phyloP scores from a whole-genome alignment of 2,329 filamentous ascomycete genomes.

The Aspergillus costaricaensis region DNA sequence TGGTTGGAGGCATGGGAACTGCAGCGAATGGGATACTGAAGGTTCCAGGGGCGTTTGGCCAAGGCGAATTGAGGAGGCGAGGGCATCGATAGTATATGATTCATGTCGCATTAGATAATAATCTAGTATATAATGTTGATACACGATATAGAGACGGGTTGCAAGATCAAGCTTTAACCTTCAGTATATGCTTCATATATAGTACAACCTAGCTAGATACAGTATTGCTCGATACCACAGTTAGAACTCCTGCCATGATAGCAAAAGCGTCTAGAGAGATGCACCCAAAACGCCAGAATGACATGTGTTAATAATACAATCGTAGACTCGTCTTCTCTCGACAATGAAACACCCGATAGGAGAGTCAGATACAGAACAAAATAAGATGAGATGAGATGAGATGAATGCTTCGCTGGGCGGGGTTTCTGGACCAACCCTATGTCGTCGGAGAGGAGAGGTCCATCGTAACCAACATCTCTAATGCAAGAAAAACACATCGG shows the following conservation, averaged over 20 bases:
- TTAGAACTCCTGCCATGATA: neutral
- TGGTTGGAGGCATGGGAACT: conserved; percentile 27
- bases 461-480: neutral
- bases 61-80: conserved; percentile 35
- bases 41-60: conserved; percentile 36
- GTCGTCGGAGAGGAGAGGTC: neutral
- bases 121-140: conserved; percentile 12
- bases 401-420: neutral
- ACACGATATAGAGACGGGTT: neutral
- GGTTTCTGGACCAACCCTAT: neutral
- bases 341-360: neutral
- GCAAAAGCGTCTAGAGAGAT: neutral
- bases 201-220: neutral
- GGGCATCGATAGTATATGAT: conserved; percentile 33
- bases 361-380: neutral
- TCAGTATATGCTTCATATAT: neutral
- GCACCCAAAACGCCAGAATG: neutral
- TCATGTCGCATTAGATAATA: conserved; percentile 1
- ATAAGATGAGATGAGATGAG: neutral
- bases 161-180: neutral
- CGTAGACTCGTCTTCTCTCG: neutral
- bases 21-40: conserved; percentile 33
- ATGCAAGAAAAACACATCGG: too few species aligned
- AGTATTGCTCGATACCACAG: neutral
- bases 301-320: neutral